phyloP scores from a whole-genome alignment of 2,329 filamentous ascomycete genomes.

The Coniochaeta sp. region DNA sequence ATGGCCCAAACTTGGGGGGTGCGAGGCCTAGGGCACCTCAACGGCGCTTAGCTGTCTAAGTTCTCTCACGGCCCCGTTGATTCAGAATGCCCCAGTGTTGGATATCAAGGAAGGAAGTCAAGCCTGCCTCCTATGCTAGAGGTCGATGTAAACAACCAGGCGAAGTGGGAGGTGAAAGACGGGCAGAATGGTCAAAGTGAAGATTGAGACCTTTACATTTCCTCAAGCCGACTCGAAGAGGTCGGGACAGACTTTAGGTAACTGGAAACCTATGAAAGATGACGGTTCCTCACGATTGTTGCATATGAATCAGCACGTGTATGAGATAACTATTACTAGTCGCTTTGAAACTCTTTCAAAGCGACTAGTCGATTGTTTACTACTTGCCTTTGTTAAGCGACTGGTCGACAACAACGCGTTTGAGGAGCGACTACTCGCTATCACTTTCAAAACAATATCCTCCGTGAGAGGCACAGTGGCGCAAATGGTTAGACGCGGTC shows the following conservation, averaged over 20 bases:
- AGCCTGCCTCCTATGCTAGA: not conserved
- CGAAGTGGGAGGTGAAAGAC: not conserved
- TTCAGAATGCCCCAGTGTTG: too few relatives aligned
- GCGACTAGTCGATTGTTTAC: not conserved
- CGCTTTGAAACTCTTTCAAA: not conserved
- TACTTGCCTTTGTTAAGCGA: not conserved
- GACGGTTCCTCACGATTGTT: not conserved
- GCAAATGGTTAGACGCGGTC: too few relatives aligned
- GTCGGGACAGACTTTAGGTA: not conserved
- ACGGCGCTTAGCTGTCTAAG: too few relatives aligned
- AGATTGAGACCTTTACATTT: not conserved
- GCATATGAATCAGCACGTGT: not conserved
- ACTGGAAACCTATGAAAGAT: not conserved
- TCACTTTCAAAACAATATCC: not conserved
- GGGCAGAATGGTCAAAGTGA: too few relatives aligned
- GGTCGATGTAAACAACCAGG: not conserved
- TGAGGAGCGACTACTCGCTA: not conserved
- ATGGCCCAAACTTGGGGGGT: too few relatives aligned
- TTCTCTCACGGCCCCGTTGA: too few relatives aligned
- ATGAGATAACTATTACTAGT: not conserved
- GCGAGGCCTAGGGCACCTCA: too few relatives aligned
- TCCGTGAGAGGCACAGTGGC: too few relatives aligned
- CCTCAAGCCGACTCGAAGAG: not conserved
- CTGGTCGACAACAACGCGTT: not conserved
- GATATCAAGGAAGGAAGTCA: too few relatives aligned